Percentiles rank a stretch among this genome's conserved stretches.
These are phyloP conservation scores for Trypanosoma avium DNA, from an alignment of 208 protist species.

Conservation along the genomic window DNA sequence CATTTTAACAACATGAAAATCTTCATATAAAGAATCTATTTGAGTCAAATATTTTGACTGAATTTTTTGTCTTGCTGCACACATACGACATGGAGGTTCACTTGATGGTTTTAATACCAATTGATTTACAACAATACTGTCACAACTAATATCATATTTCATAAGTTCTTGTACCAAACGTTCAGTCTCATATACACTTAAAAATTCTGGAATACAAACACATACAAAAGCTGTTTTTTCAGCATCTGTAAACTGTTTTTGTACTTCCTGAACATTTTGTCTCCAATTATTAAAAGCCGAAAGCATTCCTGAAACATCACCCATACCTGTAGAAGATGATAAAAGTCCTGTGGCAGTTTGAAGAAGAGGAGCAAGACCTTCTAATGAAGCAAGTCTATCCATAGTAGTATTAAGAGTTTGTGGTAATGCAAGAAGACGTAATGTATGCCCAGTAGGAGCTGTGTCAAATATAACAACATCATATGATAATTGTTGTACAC, in stretches of 20 bases:
- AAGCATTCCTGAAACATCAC: constrained; percentile 19
- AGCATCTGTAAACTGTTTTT: constrained; percentile 61
- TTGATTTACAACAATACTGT: constrained; percentile 97
- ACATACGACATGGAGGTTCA: constrained; percentile 81
- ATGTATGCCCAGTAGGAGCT: constrained; percentile 98
- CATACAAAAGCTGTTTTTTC: constrained; percentile 96
- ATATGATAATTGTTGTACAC: constrained; percentile 87
- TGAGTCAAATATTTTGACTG: constrained; percentile 96
- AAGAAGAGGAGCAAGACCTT: constrained; percentile 50
- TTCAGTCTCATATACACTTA: constrained; percentile 99
- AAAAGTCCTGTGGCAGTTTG: constrained; percentile 40
- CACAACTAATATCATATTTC: constrained; percentile 95
- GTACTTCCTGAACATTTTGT: constrained; percentile 44
- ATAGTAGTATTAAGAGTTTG: constrained; percentile 54
- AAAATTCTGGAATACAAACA: constrained; percentile 99
- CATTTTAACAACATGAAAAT: constrained; percentile 94
- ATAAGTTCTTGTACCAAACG: constrained; percentile 97
- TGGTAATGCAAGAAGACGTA: constrained; percentile 94
- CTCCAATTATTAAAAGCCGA: constrained; percentile 36
- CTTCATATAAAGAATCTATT: constrained; percentile 95
- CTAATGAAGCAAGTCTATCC: constrained; percentile 42
- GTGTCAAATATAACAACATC: constrained; percentile 99
- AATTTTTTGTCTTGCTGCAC: constrained; percentile 87
- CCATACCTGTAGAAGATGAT: constrained; percentile 9
- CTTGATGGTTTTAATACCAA: constrained; percentile 67